Conservation (phyloP, 2,329 filamentous ascomycete genomes). For the Fusarium austroafricanum region DNA sequence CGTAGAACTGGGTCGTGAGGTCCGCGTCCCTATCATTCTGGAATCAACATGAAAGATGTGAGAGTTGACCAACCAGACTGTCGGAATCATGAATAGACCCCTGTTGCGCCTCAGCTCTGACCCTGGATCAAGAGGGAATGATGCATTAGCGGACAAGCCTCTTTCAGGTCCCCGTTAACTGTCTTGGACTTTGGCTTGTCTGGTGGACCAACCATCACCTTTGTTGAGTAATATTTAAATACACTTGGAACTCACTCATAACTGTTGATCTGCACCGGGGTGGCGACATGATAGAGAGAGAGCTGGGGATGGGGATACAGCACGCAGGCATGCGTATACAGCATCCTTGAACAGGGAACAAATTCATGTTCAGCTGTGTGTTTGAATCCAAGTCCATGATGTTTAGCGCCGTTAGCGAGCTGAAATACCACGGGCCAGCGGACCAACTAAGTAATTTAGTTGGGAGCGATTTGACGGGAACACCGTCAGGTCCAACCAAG, state of each 20-base stretch:
- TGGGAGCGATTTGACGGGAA: slow-evolving; percentile 19
- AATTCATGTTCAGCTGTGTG: background rate
- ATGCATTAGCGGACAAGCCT: slow-evolving; percentile 24
- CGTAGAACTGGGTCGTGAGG: slow-evolving; percentile 11
- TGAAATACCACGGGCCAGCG: slow-evolving; percentile 24
- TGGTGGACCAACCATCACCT: slow-evolving; percentile 8
- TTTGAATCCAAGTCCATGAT: slow-evolving; percentile 4
- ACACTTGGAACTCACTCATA: slow-evolving; percentile 5
- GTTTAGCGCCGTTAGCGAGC: slow-evolving; percentile 15
- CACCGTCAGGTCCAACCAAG: slow-evolving; percentile 24
- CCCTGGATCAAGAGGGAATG: slow-evolving; percentile 15
- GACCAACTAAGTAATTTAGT: slow-evolving; percentile 13
- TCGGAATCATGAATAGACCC: slow-evolving; percentile 13
- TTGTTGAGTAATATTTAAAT: slow-evolving; percentile 29
- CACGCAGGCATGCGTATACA: slow-evolving; percentile 11
- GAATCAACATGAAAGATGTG: slow-evolving; percentile 38
- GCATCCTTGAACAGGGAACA: slow-evolving; percentile 1
- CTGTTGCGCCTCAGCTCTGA: slow-evolving; percentile 31
- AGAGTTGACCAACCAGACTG: slow-evolving; percentile 38
- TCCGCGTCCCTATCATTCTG: slow-evolving; percentile 37
- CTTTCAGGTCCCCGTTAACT: slow-evolving; percentile 27
- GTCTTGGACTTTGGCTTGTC: slow-evolving; percentile 23
- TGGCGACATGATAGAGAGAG: slow-evolving; percentile 5
- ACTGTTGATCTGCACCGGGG: background rate
- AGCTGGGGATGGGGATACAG: slow-evolving; percentile 6